Evolutionary conservation across 2,329 filamentous ascomycete species (phyloP).

Genomic region (Hypoxylon sp.): DNA sequence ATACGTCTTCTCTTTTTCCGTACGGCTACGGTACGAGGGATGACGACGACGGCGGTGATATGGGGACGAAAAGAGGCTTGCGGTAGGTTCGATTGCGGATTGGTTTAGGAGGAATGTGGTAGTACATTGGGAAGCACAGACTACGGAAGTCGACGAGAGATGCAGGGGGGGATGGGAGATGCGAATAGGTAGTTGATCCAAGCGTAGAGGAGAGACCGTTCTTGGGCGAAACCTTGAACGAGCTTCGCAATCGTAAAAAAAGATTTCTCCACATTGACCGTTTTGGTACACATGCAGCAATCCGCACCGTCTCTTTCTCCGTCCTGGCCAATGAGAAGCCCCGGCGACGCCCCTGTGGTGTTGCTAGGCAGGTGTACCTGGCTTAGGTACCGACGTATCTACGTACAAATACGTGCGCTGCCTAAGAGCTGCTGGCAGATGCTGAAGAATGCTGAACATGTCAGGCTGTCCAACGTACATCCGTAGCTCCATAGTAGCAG

Average conservation of each 20-base stretch:
- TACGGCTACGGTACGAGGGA: slow-evolving; percentile 6
- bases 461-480: too few relatives aligned
- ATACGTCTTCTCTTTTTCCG: slow-evolving; percentile 24
- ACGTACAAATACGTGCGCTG: too few relatives aligned
- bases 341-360: slow-evolving; percentile 6
- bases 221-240: slow-evolving; percentile 31
- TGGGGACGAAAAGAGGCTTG: slow-evolving; percentile 24
- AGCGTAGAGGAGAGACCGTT: slow-evolving; percentile 21
- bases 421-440: too few relatives aligned
- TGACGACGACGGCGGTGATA: slow-evolving; percentile 15
- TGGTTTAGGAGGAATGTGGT: slow-evolving; percentile 35
- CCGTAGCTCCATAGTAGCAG: too few relatives aligned
- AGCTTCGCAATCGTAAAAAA: slow-evolving; percentile 27
- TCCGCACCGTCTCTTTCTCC: slow-evolving; percentile 38
- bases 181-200: slow-evolving; percentile 24
- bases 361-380: too few relatives aligned
- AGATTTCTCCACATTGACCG: slow-evolving; percentile 34
- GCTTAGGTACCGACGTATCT: too few relatives aligned
- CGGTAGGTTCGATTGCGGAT: slow-evolving; percentile 25
- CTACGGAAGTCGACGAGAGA: slow-evolving; percentile 20
- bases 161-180: slow-evolving; percentile 19
- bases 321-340: slow-evolving; percentile 31
- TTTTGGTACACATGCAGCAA: slow-evolving; percentile 32
- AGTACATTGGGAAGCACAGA: slow-evolving; percentile 38
- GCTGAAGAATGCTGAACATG: too few relatives aligned